Percentiles rank a stretch among this genome's conserved stretches.
Evolutionary conservation across 176 grass and related monocot genomes (phyloP).

Genomic region (Ananas comosus): DNA sequence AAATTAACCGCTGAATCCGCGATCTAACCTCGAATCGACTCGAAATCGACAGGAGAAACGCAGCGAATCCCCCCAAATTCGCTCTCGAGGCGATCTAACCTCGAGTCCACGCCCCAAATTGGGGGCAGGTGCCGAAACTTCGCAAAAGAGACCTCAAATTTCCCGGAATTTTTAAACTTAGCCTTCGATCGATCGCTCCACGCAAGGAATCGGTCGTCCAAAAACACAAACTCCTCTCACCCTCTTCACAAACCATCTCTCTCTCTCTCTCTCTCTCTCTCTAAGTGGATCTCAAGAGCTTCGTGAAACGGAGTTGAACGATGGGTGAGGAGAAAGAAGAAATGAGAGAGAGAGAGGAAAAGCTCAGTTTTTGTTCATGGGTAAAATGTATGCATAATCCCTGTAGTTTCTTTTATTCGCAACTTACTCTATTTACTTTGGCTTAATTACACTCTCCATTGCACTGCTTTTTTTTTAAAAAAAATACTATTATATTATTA

Average conservation of each 20-base stretch:
- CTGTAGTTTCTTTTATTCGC: too few relatives aligned
- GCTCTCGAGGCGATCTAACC: too few relatives aligned
- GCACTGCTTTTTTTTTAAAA: too few relatives aligned
- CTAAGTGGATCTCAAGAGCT: background rate
- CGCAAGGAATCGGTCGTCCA: slow-evolving; percentile 12
- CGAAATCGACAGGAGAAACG: slow-evolving; percentile 1
- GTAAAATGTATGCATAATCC: too few relatives aligned
- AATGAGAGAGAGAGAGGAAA: background rate
- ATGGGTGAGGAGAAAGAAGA: background rate
- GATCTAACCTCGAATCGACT: background rate
- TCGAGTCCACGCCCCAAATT: too few relatives aligned
- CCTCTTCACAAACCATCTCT: background rate
- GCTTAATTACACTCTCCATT: too few relatives aligned
- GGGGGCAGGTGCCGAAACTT: too few relatives aligned
- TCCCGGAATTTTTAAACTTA: background rate
- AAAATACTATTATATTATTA: too few relatives aligned
- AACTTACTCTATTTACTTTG: too few relatives aligned
- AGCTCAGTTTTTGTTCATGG: background rate
- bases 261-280: slow-evolving; percentile 8
- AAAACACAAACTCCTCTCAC: background rate
- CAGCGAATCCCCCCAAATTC: too few relatives aligned
- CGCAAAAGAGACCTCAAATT: slow-evolving; percentile 4
- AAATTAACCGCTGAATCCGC: background rate
- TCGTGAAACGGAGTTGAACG: background rate
- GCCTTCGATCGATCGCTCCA: slow-evolving; percentile 13